Percentiles rank a stretch among this genome's conserved stretches.
These are phyloP conservation scores for Coniosporium uncinatum DNA, from an alignment of 2,329 filamentous ascomycete species.

Conservation along the genomic window DNA sequence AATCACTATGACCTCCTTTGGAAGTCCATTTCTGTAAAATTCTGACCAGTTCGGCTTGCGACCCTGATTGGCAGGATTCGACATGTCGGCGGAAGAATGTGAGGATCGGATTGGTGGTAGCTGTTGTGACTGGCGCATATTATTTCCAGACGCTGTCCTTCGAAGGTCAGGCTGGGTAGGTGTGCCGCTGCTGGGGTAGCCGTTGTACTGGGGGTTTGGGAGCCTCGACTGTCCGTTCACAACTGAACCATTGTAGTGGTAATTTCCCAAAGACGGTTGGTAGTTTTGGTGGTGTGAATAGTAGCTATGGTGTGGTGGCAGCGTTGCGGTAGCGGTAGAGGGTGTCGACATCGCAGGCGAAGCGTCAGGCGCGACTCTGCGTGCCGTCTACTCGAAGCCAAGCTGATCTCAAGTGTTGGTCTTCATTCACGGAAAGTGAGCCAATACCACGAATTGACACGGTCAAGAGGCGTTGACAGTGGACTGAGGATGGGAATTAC, in stretches of 20 bases:
- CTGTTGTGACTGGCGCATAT: neutral
- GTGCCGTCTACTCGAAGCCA: too few relatives aligned
- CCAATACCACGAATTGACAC: too few relatives aligned
- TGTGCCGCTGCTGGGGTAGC: conserved; percentile 24
- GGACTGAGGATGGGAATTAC: too few relatives aligned
- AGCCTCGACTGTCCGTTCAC: conserved; percentile 18
- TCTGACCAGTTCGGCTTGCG: conserved; percentile 30
- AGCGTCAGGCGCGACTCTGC: too few relatives aligned
- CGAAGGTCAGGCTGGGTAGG: conserved; percentile 17
- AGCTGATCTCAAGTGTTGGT: too few relatives aligned
- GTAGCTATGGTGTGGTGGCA: conserved; percentile 13
- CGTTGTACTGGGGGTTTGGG: conserved; percentile 28
- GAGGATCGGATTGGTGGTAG: neutral
- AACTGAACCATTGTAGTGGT: conserved; percentile 21
- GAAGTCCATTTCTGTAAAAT: conserved; percentile 36
- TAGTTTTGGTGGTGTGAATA: conserved; percentile 30
- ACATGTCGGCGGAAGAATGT: neutral
- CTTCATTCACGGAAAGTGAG: too few relatives aligned
- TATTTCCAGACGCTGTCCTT: conserved; percentile 23
- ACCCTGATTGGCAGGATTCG: conserved; percentile 2
- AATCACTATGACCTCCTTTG: conserved; percentile 45
- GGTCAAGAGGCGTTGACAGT: too few relatives aligned
- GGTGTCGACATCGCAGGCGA: conserved; percentile 32
- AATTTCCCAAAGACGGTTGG: conserved; percentile 16
- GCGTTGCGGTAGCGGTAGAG: conserved; percentile 33